These are phyloP conservation scores for Wolfiporia cocos DNA, from an alignment of 1,284 basidiomycete species.

Conservation along the genomic window DNA sequence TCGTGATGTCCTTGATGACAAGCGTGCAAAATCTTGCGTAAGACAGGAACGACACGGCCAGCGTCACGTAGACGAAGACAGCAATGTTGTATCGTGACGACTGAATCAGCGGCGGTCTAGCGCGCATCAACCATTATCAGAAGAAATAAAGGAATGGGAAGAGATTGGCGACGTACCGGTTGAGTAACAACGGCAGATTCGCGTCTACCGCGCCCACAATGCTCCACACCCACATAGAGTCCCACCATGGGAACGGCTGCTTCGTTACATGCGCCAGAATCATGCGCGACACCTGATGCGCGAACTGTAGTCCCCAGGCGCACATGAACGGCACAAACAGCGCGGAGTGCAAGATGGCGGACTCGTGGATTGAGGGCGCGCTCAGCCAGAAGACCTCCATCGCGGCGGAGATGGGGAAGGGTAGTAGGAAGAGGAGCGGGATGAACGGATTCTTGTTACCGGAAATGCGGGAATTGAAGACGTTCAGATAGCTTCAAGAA, in stretches of 20 bases:
- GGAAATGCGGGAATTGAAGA: constrained; percentile 45
- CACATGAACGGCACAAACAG: constrained; percentile 84
- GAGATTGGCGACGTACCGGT: constrained; percentile 48
- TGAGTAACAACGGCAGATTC: constrained; percentile 63
- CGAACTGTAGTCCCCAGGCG: constrained; percentile 86
- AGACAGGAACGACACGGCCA: constrained; percentile 58
- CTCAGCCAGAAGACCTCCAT: constrained; percentile 82
- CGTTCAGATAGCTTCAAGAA: constrained; percentile 83
- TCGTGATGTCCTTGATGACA: constrained; percentile 83
- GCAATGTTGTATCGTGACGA: constrained; percentile 50
- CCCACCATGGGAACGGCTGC: constrained; percentile 82
- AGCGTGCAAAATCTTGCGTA: constrained; percentile 79
- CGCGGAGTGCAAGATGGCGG: constrained; percentile 53
- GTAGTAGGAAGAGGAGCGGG: constrained; percentile 75
- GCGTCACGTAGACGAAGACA: constrained; percentile 65
- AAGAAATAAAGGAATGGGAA: constrained; percentile 4
- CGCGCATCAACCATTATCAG: not conserved
- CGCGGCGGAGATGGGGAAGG: constrained; percentile 66
- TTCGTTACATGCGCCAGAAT: constrained; percentile 93
- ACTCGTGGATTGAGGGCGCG: constrained; percentile 50
- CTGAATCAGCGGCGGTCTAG: constrained; percentile 67
- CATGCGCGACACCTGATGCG: constrained; percentile 85
- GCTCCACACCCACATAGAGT: constrained; percentile 83
- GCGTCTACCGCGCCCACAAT: constrained; percentile 79
- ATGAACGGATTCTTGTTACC: constrained; percentile 32